Evolutionary conservation across 768 basidiomycete genomes (phyloP).

Genomic region (Paxillus ammoniavirescens): DNA sequence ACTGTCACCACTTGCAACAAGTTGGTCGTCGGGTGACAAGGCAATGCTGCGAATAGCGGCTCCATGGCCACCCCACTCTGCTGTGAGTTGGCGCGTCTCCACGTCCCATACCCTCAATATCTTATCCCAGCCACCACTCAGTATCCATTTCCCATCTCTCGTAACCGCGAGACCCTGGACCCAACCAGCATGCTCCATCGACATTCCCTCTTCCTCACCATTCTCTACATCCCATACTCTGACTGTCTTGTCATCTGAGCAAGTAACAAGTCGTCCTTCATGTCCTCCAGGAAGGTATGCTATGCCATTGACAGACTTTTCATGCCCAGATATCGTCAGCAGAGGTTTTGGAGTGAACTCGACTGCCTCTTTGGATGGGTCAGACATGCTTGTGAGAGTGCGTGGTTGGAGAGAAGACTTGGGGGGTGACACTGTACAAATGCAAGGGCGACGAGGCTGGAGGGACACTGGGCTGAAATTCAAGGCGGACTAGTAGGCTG

Average conservation of each 20-base stretch:
- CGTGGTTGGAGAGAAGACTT: no score
- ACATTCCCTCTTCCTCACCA: slow-evolving; percentile 4
- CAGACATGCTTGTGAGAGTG: no score
- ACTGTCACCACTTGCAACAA: not conserved
- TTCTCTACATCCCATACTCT: slow-evolving; percentile 6
- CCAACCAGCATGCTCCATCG: not conserved
- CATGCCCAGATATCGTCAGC: not conserved
- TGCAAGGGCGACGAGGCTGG: no score
- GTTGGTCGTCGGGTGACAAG: slow-evolving; percentile 2
- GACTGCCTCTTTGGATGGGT: no score
- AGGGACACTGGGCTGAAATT: no score
- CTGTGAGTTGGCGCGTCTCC: not conserved
- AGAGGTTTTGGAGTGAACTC: not conserved
- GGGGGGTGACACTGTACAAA: no score
- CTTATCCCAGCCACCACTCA: not conserved
- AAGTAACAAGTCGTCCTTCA: slow-evolving; percentile 1
- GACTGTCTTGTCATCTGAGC: not conserved
- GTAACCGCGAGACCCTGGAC: not conserved
- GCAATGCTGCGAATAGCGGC: not conserved
- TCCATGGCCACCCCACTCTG: not conserved
- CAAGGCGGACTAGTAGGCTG: no score
- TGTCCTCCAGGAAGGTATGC: slow-evolving; percentile 7
- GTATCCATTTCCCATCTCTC: not conserved
- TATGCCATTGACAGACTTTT: not conserved
- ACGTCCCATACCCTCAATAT: slow-evolving; percentile 2